Evolutionary conservation across 2,329 filamentous ascomycete species (phyloP), one percentile per base, ranked within the genome.

Genomic region (Hypomyces perniciosus): DNA sequence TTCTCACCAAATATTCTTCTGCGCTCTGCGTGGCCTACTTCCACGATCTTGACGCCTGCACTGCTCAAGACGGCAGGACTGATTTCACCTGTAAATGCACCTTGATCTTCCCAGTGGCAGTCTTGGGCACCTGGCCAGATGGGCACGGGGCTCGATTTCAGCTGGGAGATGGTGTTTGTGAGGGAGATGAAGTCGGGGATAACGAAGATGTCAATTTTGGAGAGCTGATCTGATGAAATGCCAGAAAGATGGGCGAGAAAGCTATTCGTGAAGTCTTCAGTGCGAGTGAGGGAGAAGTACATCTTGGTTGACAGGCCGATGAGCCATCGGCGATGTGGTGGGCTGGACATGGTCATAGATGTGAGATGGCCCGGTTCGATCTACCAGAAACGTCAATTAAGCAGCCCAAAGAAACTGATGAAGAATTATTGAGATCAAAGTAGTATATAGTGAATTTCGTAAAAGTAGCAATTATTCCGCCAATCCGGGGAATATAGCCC

Each of bases 1-100:
- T 82, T 86, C 73, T 95, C 89, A 12, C 78, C 79, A 61, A 91
- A 90, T 20, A 89, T 65, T 2, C 81, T 70, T 46, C 88, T 75
- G 5, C 89, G 79, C 69, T 95, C 90, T 2, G 89, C 89, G 64
- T 95, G 90, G 1, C 88, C 88, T 5, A 95, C 73, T 63, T 91
- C 88, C 8, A 93, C 84, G 44, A 95, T 79, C 13, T 73, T 75
- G 45, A 83, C 86, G 38, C 88, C 88, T 0, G 86, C 75, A 51
- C 86, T 80, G 45, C 74, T 71, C 27, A 95, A 74, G 2, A 84
- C 80, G 4, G 78, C 65, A 0, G 89, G 84, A 5, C 86, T 90
- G 31, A 91, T 79, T 61, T 90, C 86, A 49, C 89, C 89, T 0
- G 89, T 95, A 65, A 81, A 90, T 1, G 89, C 80, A 52, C 90